A percentile compares a stretch with the other conserved stretches of the same genome.
These are phyloP conservation scores for Metrosideros polymorpha DNA, from an alignment of 441 rosid species.

Conservation along the genomic window DNA sequence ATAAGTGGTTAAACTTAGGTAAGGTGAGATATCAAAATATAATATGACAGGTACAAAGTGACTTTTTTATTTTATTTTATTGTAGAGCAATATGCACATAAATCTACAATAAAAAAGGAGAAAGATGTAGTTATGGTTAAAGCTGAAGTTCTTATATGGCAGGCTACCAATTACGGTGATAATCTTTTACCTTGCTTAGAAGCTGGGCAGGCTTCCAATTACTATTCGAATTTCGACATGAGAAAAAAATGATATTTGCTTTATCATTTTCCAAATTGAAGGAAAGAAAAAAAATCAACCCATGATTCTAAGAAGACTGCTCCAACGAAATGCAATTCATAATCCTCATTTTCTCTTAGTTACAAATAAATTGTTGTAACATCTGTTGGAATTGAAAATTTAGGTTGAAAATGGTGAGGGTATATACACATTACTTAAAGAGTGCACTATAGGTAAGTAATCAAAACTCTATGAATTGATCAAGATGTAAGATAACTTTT, in stretches of 20 bases:
- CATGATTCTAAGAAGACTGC: neutral
- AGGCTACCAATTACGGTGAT: neutral
- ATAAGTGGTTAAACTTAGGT: neutral
- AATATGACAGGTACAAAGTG: neutral
- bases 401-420: neutral
- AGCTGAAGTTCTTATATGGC: neutral
- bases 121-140: neutral
- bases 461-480: neutral
- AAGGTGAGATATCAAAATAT: neutral
- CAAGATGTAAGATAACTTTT: neutral
- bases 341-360: neutral
- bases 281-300: neutral
- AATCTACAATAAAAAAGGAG: too few relatives aligned
- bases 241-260: neutral
- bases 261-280: neutral
- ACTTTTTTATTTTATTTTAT: neutral
- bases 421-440: neutral
- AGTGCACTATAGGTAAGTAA: neutral
- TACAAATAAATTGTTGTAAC: neutral
- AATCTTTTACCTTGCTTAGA: neutral
- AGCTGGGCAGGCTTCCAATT: neutral
- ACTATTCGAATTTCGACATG: neutral
- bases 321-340: neutral
- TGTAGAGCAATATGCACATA: neutral
- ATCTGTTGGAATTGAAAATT: neutral